Percentiles rank a stretch among this genome's conserved stretches.
phyloP scores from a whole-genome alignment of 441 rosid genomes.

The Syzygium malaccense region DNA sequence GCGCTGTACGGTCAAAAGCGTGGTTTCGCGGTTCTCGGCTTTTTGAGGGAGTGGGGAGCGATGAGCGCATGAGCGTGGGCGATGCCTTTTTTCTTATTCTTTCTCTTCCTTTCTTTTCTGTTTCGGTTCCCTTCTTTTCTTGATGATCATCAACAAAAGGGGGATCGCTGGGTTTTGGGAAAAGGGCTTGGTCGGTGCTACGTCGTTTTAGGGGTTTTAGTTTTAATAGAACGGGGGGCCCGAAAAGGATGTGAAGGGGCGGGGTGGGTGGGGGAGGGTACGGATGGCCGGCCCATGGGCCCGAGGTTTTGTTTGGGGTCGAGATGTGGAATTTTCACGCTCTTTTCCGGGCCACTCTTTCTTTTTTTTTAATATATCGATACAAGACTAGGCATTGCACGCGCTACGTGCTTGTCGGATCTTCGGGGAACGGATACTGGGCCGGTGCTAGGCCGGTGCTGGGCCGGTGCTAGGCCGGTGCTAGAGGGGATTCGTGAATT shows the following conservation, averaged over 20 bases:
- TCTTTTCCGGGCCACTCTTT: background rate
- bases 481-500: background rate
- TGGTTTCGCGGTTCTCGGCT: background rate
- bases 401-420: background rate
- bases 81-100: background rate
- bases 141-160: background rate
- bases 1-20: background rate
- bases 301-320: background rate
- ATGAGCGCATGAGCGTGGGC: background rate
- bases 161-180: background rate
- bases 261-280: background rate
- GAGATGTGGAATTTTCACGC: background rate
- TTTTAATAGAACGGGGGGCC: background rate
- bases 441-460: rapidly evolving
- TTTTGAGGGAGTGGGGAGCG: background rate
- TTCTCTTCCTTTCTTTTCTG: background rate
- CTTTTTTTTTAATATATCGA: background rate
- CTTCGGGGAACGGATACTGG: background rate
- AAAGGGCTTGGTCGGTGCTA: background rate
- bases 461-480: background rate
- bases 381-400: background rate
- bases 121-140: background rate
- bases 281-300: background rate
- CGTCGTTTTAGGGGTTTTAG: background rate
- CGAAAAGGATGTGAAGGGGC: background rate